A percentile compares a stretch with the other conserved stretches of the same genome.
Evolutionary conservation across 257 asterid species (phyloP).

Genomic region (Solanum pimpinellifolium): DNA sequence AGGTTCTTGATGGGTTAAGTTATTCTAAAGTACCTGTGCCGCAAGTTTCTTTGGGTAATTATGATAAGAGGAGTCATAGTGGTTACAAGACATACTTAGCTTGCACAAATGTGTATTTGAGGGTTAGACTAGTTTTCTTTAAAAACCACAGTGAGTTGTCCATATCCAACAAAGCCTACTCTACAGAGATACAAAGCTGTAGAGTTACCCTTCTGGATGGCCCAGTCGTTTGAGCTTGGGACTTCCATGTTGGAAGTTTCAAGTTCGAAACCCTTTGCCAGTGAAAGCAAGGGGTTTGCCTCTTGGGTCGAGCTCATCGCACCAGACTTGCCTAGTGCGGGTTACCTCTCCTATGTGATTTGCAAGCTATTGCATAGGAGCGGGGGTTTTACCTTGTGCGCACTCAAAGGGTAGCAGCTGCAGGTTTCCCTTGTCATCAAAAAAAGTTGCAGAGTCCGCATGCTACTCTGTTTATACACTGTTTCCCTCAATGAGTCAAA

Average conservation of each 20-base stretch:
- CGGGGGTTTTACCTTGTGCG: no score
- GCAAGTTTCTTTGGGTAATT: background rate
- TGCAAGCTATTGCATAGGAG: no score
- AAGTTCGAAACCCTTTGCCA: no score
- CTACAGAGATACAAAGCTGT: background rate
- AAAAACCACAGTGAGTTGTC: background rate
- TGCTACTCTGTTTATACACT: background rate
- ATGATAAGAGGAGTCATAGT: background rate
- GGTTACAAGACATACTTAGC: background rate
- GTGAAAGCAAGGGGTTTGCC: no score
- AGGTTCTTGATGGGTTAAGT: background rate
- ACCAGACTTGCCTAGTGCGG: no score
- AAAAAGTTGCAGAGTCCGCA: background rate
- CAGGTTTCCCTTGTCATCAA: no score
- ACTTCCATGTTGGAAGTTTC: no score
- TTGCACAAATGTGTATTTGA: background rate
- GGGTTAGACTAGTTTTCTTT: background rate
- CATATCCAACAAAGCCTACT: background rate
- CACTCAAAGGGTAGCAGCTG: no score
- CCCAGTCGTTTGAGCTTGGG: no score
- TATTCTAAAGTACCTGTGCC: background rate
- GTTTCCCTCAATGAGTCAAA: background rate
- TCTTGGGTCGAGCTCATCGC: no score
- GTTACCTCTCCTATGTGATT: no score
- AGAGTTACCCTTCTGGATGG: background rate